phyloP scores from a whole-genome alignment of 805 yeast species.

The Saturnispora besseyi region DNA sequence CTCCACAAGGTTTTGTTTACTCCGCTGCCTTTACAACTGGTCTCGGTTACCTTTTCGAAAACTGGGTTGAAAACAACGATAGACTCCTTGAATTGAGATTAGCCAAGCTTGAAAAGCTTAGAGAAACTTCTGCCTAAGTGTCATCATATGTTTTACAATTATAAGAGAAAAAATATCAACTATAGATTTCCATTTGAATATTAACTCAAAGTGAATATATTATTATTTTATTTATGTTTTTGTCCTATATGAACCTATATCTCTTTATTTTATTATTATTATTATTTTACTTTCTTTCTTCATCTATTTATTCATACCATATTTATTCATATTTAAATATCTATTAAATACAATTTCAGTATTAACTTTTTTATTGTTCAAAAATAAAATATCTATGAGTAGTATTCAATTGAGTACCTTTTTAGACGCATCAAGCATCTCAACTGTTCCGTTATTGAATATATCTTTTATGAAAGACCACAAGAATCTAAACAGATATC shows the following conservation, averaged over 20 bases:
- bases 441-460: no score
- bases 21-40: constrained; percentile 39
- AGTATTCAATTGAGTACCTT: no score
- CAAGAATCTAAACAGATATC: background rate
- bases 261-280: background rate
- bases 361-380: no score
- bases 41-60: constrained; percentile 32
- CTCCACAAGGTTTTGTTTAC: constrained; percentile 33
- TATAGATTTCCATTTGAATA: no score
- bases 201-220: no score
- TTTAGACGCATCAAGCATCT: no score
- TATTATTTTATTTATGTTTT: no score
- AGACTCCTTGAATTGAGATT: constrained; percentile 30
- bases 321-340: constrained; percentile 3
- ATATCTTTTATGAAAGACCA: background rate
- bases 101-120: constrained; percentile 29
- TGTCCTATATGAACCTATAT: background rate
- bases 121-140: constrained; percentile 22
- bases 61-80: constrained; percentile 33
- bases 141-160: background rate
- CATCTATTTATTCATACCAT: constrained; percentile 8
- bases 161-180: background rate
- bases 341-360: background rate
- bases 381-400: no score
- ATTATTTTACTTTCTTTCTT: background rate